Conservation (phyloP, 495 filamentous ascomycete species). For the Bacidia gigantensis region DNA sequence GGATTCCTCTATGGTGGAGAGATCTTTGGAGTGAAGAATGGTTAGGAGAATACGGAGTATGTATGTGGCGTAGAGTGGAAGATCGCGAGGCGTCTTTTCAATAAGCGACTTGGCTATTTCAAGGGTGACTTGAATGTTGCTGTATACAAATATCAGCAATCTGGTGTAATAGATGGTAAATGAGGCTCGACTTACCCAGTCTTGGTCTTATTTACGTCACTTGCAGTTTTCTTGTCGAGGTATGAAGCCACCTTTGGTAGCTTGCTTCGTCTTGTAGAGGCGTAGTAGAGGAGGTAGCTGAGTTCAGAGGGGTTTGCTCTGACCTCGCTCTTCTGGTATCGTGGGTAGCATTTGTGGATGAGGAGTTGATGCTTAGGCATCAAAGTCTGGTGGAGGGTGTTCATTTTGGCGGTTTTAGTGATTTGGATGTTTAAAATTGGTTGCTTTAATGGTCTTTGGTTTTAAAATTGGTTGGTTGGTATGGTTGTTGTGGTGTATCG, state of each 20-base stretch:
- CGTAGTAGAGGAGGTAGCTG: constrained; percentile 90
- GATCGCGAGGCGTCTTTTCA: constrained; percentile 78
- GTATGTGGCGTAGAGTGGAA: constrained; percentile 71
- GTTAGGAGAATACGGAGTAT: constrained; percentile 66
- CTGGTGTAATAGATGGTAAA: background rate
- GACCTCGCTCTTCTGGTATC: constrained; percentile 77
- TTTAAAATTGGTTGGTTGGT: no score
- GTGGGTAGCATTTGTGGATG: constrained; percentile 85
- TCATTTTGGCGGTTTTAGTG: constrained; percentile 26
- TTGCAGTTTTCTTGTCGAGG: constrained; percentile 76
- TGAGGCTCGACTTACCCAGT: constrained; percentile 50
- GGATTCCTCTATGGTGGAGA: constrained; percentile 80
- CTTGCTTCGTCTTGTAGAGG: constrained; percentile 81
- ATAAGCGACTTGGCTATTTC: constrained; percentile 79
- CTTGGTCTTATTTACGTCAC: constrained; percentile 68
- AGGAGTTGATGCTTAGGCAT: constrained; percentile 90
- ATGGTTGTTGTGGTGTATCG: no score
- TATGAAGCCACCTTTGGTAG: constrained; percentile 86
- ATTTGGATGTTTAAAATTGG: background rate
- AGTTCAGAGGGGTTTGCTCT: constrained; percentile 90
- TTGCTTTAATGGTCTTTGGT: no score
- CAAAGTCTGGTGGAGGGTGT: constrained; percentile 46
- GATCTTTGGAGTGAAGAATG: constrained; percentile 65
- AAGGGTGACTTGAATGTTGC: constrained; percentile 85
- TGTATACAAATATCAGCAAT: constrained; percentile 23